Conservation (phyloP, 495 filamentous ascomycete genomes). For the Penicillium chermesinum region DNA sequence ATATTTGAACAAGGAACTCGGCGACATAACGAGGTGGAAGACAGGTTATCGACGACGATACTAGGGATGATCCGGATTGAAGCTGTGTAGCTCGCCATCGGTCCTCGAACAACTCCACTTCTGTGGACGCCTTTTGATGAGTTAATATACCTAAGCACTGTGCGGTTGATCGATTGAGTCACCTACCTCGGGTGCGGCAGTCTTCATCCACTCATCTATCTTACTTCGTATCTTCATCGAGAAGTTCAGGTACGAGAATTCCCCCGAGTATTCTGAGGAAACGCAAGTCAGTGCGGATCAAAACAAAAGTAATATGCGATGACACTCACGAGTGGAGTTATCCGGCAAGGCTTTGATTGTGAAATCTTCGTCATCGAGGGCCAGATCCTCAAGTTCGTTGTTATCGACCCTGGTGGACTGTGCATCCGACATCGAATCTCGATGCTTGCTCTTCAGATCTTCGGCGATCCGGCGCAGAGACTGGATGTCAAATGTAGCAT, state of each 20-base stretch:
- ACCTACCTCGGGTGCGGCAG: constrained; percentile 36
- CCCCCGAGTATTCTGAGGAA: constrained; percentile 46
- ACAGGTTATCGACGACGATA: constrained; percentile 39
- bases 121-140: constrained; percentile 29
- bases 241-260: constrained; percentile 50
- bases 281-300: background rate
- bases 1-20: constrained; percentile 47
- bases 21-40: constrained; percentile 48
- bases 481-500: constrained; percentile 40
- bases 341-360: constrained; percentile 44
- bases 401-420: constrained; percentile 30
- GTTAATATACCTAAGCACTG: background rate
- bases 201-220: constrained; percentile 47
- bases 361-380: constrained; percentile 43
- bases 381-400: constrained; percentile 40
- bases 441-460: constrained; percentile 34
- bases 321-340: constrained; percentile 41
- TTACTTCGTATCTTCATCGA: constrained; percentile 46
- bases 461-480: constrained; percentile 39
- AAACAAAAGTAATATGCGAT: background rate
- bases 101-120: constrained; percentile 43
- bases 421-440: constrained; percentile 33
- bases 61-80: constrained; percentile 38
- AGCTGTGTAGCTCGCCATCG: constrained; percentile 47
- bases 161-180: background rate